Percentiles rank a stretch among this genome's conserved stretches.
Evolutionary conservation across 345 rosid species (phyloP).

Genomic region (Microcos paniculata): DNA sequence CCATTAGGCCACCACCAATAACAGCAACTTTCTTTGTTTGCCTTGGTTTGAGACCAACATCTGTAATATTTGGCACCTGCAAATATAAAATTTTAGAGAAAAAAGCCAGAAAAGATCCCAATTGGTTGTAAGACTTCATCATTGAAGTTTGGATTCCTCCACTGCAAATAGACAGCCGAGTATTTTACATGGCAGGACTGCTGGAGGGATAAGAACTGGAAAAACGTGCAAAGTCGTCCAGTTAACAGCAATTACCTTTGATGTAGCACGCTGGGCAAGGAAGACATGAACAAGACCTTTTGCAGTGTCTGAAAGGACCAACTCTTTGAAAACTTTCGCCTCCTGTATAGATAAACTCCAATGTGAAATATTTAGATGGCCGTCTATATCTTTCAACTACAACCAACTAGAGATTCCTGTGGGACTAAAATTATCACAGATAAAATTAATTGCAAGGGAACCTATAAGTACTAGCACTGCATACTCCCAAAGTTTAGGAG

Average conservation of each 20-base stretch:
- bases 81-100: conserved; percentile 20
- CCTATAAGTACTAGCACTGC: neutral
- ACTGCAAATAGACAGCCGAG: neutral
- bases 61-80: conserved; percentile 91
- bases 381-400: neutral
- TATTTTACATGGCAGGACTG: neutral
- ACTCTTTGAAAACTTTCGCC: conserved; percentile 68
- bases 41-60: conserved; percentile 82
- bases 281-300: conserved; percentile 86
- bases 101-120: neutral
- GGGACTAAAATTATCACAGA: conserved; percentile 8
- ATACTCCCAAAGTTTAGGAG: neutral
- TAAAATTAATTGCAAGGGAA: neutral
- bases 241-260: conserved; percentile 54
- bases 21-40: conserved; percentile 80
- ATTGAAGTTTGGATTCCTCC: neutral
- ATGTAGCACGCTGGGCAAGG: conserved; percentile 82
- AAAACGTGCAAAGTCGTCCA: neutral
- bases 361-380: conserved; percentile 1
- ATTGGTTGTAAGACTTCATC: conserved; percentile 11
- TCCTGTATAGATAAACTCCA: conserved; percentile 56
- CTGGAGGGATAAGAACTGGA: neutral
- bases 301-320: conserved; percentile 71
- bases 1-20: conserved; percentile 98
- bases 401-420: neutral